A percentile compares a stretch with the other conserved stretches of the same genome.
Evolutionary conservation across 2,329 filamentous ascomycete genomes (phyloP).

Genomic region (Hymenoscyphus scutula): DNA sequence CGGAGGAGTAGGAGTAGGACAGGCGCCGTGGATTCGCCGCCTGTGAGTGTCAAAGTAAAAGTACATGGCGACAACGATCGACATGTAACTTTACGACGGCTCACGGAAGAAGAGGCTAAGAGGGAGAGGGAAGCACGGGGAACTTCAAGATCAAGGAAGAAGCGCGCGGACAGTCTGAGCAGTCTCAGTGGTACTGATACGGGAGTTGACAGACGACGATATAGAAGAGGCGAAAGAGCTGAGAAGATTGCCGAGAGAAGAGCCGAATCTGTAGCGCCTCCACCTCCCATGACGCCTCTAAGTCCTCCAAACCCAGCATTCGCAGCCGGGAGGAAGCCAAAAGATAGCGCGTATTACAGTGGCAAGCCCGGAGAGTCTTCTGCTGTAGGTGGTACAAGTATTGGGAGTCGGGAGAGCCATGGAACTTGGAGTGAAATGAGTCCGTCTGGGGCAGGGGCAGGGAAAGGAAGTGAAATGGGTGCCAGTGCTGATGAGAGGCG

Average conservation of each 20-base stretch:
- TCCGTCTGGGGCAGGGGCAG: conserved; percentile 17
- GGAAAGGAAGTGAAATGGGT: conserved; percentile 18
- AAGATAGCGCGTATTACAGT: conserved; percentile 63
- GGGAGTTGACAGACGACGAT: conserved; percentile 46
- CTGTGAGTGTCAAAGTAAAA: conserved; percentile 58
- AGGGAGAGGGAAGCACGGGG: conserved; percentile 36
- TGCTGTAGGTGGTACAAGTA: conserved; percentile 20
- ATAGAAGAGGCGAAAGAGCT: conserved; percentile 52
- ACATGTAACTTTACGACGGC: conserved; percentile 59
- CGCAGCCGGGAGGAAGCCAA: conserved; percentile 50
- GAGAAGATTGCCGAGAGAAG: conserved; percentile 43
- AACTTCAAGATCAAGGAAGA: conserved; percentile 40
- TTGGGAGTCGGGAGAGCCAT: conserved; percentile 33
- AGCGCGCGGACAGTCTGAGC: conserved; percentile 51
- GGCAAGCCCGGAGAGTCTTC: conserved; percentile 39
- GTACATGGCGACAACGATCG: conserved; percentile 59
- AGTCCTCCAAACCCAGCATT: conserved; percentile 57
- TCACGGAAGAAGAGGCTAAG: conserved; percentile 59
- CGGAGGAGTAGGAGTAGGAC: conserved; percentile 24
- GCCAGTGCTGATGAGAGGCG: conserved; percentile 50
- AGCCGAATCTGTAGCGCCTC: conserved; percentile 20
- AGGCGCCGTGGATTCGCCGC: conserved; percentile 40
- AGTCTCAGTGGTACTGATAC: conserved; percentile 57
- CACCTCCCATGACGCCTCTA: conserved; percentile 41
- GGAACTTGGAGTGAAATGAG: conserved; percentile 37